These are phyloP conservation scores for Kondoa malvinella DNA, from an alignment of 768 basidiomycete species.

Conservation along the genomic window DNA sequence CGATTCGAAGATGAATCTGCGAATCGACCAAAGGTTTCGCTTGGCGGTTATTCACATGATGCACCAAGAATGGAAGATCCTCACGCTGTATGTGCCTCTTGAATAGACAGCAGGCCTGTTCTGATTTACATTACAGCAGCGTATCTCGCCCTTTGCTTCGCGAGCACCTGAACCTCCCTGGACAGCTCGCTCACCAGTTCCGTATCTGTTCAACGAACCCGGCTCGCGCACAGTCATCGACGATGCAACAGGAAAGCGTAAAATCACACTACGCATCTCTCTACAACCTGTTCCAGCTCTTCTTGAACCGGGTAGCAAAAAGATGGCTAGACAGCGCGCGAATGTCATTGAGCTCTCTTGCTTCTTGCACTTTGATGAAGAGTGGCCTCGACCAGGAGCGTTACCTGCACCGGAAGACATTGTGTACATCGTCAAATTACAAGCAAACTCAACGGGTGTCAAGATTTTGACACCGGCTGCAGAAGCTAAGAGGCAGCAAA, in stretches of 20 bases:
- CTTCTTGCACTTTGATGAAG: not conserved
- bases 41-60: too few species aligned
- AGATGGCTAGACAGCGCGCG: not conserved
- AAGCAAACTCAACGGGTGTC: not conserved
- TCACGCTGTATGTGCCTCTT: not conserved
- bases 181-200: slow-evolving; percentile 2
- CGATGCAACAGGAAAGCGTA: not conserved
- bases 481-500: not conserved
- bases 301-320: not conserved
- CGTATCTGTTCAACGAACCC: slow-evolving; percentile 7
- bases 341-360: slow-evolving; percentile 1
- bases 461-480: not conserved
- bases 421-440: not conserved
- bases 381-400: not conserved
- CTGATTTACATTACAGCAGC: not conserved
- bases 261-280: slow-evolving; percentile 4
- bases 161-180: not conserved
- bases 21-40: not conserved
- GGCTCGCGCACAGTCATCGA: slow-evolving; percentile 3
- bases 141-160: not conserved
- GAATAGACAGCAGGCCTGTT: not conserved
- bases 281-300: not conserved
- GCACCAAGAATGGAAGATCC: not conserved
- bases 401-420: not conserved
- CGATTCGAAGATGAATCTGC: not conserved